These are phyloP conservation scores for Sporobolomyces pararoseus DNA, from an alignment of 768 basidiomycete genomes.

Conservation along the genomic window DNA sequence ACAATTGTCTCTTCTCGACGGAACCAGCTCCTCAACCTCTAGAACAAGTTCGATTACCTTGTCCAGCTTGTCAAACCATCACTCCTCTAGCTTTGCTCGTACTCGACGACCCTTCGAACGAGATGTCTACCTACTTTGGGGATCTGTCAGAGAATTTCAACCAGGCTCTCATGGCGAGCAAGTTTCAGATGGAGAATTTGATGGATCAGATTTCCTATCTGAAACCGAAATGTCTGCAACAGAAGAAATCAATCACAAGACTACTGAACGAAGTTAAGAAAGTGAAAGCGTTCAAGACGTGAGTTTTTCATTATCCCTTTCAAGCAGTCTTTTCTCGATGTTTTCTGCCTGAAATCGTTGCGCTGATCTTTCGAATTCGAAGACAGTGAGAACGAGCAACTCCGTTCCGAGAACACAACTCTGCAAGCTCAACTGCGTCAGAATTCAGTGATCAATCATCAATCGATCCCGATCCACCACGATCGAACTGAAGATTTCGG, in stretches of 20 bases:
- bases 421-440: not conserved
- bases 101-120: not conserved
- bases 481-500: not conserved
- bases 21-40: constrained; percentile 3
- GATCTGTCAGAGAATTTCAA: not conserved
- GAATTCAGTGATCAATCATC: not conserved
- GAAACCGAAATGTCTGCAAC: constrained; percentile 23
- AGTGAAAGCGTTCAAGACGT: constrained; percentile 5
- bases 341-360: not conserved
- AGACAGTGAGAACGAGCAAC: not conserved
- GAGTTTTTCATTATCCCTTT: not conserved
- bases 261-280: constrained; percentile 1
- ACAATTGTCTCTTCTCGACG: not conserved
- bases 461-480: not conserved
- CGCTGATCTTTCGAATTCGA: not conserved
- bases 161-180: not conserved
- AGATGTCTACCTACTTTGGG: constrained; percentile 17
- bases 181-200: constrained; percentile 21
- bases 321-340: too few species aligned
- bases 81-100: constrained; percentile 14
- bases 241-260: constrained; percentile 17
- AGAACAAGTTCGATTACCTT: not conserved
- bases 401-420: not conserved
- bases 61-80: constrained; percentile 12
- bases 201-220: constrained; percentile 24